Evolutionary conservation across 2,329 filamentous ascomycete species (phyloP), one percentile per base, ranked within the genome.

Genomic region (Curvularia verruculosa): DNA sequence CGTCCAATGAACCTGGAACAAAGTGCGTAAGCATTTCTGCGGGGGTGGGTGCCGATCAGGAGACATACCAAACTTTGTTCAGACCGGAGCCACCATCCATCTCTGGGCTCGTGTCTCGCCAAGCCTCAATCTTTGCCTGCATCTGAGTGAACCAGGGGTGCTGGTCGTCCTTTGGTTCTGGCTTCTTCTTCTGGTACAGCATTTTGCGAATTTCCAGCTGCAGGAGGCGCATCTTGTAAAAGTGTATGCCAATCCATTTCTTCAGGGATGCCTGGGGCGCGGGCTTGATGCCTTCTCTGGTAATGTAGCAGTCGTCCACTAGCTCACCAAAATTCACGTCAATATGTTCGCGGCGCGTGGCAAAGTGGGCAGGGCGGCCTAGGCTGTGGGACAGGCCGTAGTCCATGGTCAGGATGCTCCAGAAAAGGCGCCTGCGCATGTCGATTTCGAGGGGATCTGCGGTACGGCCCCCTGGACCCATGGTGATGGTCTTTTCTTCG

Each of bases 211-310:
- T 95, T 76, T 98, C 94, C 13, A 93, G 86, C 73, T 97, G 93
- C 12, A 93, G 81, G 56, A 96, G 77, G 53, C 92, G 85, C 91
- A 97, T 96, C 72, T 91, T 94, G 80, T 92, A 92, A 68, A 96
- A 95, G 74, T 99, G 94, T 59, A 97, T 92, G 2, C 92, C 89
- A 24, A 96, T 88, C 67, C 91, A 86, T 75, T 99, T 99, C 71
- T 90, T 91, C 64, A 93, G 83, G 36, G 90, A 91, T 1, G 85
- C 83, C 5, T 88, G 89, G 1, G 88, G 90, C 10, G 81, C 83
- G 0, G 87, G 84, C 21, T 87, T 79, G 54, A 97, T 89, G 2
- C 92, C 93, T 31, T 88, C 82, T 1, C 85, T 81, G 1, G 89
- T 93, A 65, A 99, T 97, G 74, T 89, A 89, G 49, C 87, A 83